These are phyloP conservation scores for Rutstroemia sydowiana DNA, from an alignment of 2,329 filamentous ascomycete genomes.

Conservation along the genomic window DNA sequence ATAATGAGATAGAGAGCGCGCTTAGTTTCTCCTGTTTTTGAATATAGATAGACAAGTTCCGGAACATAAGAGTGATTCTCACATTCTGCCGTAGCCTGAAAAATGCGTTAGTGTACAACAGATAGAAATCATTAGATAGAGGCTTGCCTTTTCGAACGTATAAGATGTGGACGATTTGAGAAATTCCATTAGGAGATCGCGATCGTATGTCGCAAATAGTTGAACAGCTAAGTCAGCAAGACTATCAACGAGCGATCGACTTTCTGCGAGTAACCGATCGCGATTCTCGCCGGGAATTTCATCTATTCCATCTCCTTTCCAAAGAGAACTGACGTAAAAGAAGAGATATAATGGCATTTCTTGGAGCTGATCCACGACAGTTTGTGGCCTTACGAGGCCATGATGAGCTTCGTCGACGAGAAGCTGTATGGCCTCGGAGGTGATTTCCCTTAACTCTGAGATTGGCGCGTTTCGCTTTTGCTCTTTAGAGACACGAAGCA, in stretches of 20 bases:
- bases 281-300: slow-evolving; percentile 46
- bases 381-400: slow-evolving; percentile 70
- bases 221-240: slow-evolving; percentile 83
- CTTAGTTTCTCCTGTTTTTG: slow-evolving; percentile 91
- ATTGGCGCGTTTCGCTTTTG: slow-evolving; percentile 58
- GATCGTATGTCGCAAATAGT: slow-evolving; percentile 79
- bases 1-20: slow-evolving; percentile 89
- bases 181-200: slow-evolving; percentile 76
- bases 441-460: slow-evolving; percentile 69
- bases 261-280: slow-evolving; percentile 51
- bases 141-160: slow-evolving; percentile 63
- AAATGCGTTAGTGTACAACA: slow-evolving; percentile 11
- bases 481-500: slow-evolving; percentile 72
- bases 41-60: slow-evolving; percentile 91
- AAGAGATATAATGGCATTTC: slow-evolving; percentile 70
- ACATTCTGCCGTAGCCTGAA: slow-evolving; percentile 64
- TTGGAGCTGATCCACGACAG: slow-evolving; percentile 73
- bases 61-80: slow-evolving; percentile 75
- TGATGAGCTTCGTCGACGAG: slow-evolving; percentile 88
- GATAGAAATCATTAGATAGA: not conserved
- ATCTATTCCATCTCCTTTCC: slow-evolving; percentile 63
- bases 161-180: slow-evolving; percentile 80
- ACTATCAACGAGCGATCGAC: slow-evolving; percentile 66
- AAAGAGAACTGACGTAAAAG: slow-evolving; percentile 84
- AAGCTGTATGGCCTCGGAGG: slow-evolving; percentile 74